phyloP scores from a whole-genome alignment of 176 grass and related monocot genomes.

The Raddia guianensis region DNA sequence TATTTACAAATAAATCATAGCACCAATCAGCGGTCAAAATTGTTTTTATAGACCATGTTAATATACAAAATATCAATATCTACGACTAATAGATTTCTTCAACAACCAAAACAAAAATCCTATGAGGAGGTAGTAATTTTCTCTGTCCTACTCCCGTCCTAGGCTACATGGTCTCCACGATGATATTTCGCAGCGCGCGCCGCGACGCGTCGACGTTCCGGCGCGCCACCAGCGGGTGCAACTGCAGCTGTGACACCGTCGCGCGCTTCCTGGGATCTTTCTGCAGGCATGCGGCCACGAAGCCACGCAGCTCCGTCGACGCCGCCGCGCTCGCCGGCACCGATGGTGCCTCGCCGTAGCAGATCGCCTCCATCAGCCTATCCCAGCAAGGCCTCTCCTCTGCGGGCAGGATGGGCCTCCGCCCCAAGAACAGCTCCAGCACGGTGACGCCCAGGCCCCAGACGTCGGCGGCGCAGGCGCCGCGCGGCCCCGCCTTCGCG shows the following conservation, averaged over 20 bases:
- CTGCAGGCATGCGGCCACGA: conserved; percentile 48
- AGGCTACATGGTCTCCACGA: conserved; percentile 17
- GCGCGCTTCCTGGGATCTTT: conserved; percentile 47
- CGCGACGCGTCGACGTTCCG: conserved; percentile 22
- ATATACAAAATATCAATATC: too few relatives aligned
- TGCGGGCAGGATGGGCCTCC: conserved; percentile 18
- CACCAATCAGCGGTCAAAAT: too few relatives aligned
- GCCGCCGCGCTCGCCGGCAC: background rate
- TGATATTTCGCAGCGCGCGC: conserved; percentile 27
- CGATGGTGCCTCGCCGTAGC: conserved; percentile 30
- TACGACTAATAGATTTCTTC: too few relatives aligned
- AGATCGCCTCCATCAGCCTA: conserved; percentile 48
- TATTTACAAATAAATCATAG: too few relatives aligned
- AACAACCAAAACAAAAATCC: too few relatives aligned
- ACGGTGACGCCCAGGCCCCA: conserved; percentile 56
- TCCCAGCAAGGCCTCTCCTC: conserved; percentile 5
- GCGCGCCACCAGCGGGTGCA: conserved; percentile 43
- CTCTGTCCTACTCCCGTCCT: conserved; percentile 8
- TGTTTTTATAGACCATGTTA: too few relatives aligned
- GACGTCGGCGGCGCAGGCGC: conserved; percentile 51
- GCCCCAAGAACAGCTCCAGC: conserved; percentile 46
- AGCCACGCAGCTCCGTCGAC: conserved; percentile 39
- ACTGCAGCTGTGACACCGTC: conserved; percentile 49
- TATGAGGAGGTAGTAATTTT: too few relatives aligned
- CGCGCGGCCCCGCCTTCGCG: conserved; percentile 24